Conservation (phyloP, 1,139 yeast genomes). For the Fermentozyma sake region DNA sequence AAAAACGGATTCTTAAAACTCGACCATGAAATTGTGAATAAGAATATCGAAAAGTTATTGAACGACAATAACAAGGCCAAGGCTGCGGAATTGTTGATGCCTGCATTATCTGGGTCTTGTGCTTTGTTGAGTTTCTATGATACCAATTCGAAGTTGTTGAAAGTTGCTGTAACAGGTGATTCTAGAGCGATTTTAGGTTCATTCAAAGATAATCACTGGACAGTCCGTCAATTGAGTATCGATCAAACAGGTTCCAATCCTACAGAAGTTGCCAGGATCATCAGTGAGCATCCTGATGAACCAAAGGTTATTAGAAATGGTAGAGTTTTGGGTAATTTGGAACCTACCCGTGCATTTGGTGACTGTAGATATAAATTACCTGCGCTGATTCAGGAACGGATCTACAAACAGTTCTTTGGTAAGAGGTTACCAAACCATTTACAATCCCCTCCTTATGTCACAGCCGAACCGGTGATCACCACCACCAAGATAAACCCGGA, state of each 20-base stretch:
- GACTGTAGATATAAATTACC: constrained; percentile 90
- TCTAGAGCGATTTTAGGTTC: constrained; percentile 89
- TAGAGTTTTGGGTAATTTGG: constrained; percentile 88
- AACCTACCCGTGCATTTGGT: constrained; percentile 96
- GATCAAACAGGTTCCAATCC: constrained; percentile 96
- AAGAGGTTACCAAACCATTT: constrained; percentile 74
- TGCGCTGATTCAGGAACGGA: constrained; percentile 64
- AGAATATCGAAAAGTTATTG: constrained; percentile 65
- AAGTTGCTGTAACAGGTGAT: constrained; percentile 96
- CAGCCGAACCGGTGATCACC: constrained; percentile 92
- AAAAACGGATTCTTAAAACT: constrained; percentile 74
- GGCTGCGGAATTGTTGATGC: constrained; percentile 77
- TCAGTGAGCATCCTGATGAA: constrained; percentile 89
- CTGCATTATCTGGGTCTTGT: constrained; percentile 95
- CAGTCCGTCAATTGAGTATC: constrained; percentile 77
- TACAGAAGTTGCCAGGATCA: constrained; percentile 79
- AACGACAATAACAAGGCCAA: constrained; percentile 53
- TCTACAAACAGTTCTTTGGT: constrained; percentile 78
- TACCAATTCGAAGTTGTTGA: constrained; percentile 61
- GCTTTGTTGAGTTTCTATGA: constrained; percentile 86
- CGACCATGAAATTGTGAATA: constrained; percentile 82
- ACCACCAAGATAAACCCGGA: constrained; percentile 71
- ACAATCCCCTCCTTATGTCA: constrained; percentile 92
- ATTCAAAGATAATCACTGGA: constrained; percentile 70
- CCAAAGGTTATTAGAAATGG: constrained; percentile 81